A percentile compares a stretch with the other conserved stretches of the same genome.
phyloP scores from a whole-genome alignment of 148 eudicot species.

The Spergularia marina region DNA sequence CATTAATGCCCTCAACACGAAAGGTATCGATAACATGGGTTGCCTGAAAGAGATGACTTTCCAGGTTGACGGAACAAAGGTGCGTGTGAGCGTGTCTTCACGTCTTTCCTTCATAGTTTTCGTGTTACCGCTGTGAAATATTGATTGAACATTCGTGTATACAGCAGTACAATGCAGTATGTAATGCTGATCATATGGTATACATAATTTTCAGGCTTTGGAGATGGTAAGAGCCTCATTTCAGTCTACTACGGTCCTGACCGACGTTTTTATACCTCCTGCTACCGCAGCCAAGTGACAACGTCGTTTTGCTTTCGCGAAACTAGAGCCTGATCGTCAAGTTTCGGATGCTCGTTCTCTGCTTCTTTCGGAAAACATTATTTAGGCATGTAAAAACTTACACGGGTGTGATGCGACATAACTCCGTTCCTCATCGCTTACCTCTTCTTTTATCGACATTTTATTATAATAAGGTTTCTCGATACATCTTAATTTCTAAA shows the following conservation, averaged over 20 bases:
- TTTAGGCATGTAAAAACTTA: no score
- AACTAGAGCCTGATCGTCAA: no score
- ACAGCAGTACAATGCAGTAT: no score
- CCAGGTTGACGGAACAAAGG: constrained; percentile 13
- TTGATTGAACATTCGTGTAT: neutral
- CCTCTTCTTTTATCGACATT: no score
- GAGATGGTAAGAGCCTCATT: constrained; percentile 18
- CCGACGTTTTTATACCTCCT: constrained; percentile 3
- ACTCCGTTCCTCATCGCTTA: no score
- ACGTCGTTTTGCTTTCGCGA: neutral
- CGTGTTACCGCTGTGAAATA: neutral
- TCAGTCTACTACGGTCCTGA: constrained; percentile 16
- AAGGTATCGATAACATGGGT: constrained; percentile 4
- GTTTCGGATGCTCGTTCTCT: no score
- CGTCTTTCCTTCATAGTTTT: no score
- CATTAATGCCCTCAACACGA: constrained; percentile 6
- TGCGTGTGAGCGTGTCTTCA: neutral
- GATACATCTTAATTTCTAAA: no score
- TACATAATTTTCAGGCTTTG: neutral
- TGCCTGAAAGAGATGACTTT: constrained; percentile 6
- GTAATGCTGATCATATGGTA: neutral
- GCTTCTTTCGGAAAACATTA: no score
- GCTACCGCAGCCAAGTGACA: neutral
- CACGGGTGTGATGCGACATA: no score
- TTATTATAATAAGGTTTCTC: no score